Percentiles rank a stretch among this genome's conserved stretches.
Conservation (phyloP, 495 filamentous ascomycete species). For the Pyrenopolyporus hunteri region DNA sequence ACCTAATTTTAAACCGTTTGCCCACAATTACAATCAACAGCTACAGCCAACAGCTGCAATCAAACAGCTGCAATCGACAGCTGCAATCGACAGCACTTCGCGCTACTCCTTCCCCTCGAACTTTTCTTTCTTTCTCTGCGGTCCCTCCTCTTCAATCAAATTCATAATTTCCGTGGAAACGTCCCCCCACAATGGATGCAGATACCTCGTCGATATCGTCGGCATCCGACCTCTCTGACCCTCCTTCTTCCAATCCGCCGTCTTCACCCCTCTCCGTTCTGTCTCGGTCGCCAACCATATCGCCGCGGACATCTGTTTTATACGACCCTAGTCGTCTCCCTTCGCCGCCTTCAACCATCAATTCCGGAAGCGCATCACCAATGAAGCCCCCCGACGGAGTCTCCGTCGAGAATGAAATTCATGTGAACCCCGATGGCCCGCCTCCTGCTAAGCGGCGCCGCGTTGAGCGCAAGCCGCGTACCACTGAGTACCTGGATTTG, state of each 20-base stretch:
- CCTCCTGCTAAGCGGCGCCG: slow-evolving; percentile 77
- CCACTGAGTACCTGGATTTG: slow-evolving; percentile 77
- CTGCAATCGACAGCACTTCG: too few species aligned
- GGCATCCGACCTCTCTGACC: slow-evolving; percentile 39
- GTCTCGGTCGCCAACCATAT: slow-evolving; percentile 60
- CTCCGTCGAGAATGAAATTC: slow-evolving; percentile 47
- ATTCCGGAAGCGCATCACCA: slow-evolving; percentile 51
- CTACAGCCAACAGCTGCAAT: too few species aligned
- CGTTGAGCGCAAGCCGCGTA: slow-evolving; percentile 72
- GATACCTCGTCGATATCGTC: slow-evolving; percentile 36
- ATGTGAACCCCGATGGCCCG: slow-evolving; percentile 63
- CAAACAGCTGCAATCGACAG: too few species aligned
- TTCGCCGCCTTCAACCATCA: slow-evolving; percentile 55
- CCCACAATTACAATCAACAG: too few species aligned
- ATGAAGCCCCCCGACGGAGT: slow-evolving; percentile 45
- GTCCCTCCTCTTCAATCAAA: slow-evolving; percentile 11
- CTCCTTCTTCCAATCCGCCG: slow-evolving; percentile 46
- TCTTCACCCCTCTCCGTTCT: slow-evolving; percentile 58
- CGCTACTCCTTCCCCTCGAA: neutral
- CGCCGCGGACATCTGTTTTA: slow-evolving; percentile 35
- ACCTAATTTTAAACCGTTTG: too few species aligned
- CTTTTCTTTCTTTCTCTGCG: neutral
- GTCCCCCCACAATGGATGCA: slow-evolving; percentile 34
- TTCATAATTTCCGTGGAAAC: too few species aligned
- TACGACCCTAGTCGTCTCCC: slow-evolving; percentile 34